Percentiles rank a stretch among this genome's conserved stretches.
Evolutionary conservation across 1,139 yeast species (phyloP).

Genomic region (Scheffersomyces parashehatae): DNA sequence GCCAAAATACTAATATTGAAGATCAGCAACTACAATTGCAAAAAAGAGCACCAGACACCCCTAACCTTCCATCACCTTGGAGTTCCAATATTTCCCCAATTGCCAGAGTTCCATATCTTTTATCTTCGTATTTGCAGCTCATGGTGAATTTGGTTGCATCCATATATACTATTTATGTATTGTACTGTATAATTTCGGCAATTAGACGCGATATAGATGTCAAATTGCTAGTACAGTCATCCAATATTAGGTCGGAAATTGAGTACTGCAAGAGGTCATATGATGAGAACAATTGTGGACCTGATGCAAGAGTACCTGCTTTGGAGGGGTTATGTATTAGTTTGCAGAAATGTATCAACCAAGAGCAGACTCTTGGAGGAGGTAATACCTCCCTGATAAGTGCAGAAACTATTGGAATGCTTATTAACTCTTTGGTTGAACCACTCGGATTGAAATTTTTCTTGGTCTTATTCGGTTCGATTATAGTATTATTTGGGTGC

Average conservation of each 20-base stretch:
- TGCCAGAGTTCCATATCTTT: slow-evolving; percentile 47
- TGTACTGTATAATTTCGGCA: slow-evolving; percentile 44
- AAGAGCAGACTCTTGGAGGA: slow-evolving; percentile 44
- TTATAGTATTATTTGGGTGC: slow-evolving; percentile 32
- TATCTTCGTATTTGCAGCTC: slow-evolving; percentile 62
- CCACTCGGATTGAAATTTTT: slow-evolving; percentile 63
- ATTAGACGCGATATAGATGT: slow-evolving; percentile 54
- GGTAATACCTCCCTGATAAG: slow-evolving; percentile 52
- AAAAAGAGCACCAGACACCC: slow-evolving; percentile 4
- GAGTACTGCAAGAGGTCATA: slow-evolving; percentile 54
- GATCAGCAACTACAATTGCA: slow-evolving; percentile 1
- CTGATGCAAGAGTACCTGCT: slow-evolving; percentile 60
- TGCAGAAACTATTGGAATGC: slow-evolving; percentile 63
- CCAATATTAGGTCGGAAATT: slow-evolving; percentile 39
- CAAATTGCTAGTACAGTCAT: slow-evolving; percentile 43
- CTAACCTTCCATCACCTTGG: slow-evolving; percentile 54
- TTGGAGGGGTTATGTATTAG: slow-evolving; percentile 54
- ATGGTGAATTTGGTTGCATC: slow-evolving; percentile 48
- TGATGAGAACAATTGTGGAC: slow-evolving; percentile 56
- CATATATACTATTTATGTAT: slow-evolving; percentile 41
- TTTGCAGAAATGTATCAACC: slow-evolving; percentile 66
- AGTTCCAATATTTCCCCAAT: slow-evolving; percentile 35
- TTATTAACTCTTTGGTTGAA: slow-evolving; percentile 63
- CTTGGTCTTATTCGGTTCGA: slow-evolving; percentile 34
- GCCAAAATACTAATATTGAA: not conserved